Percentiles rank a stretch among this genome's conserved stretches.
Conservation (phyloP, 192 early-diverging fungal species). For the Chytriomyces confervae region DNA sequence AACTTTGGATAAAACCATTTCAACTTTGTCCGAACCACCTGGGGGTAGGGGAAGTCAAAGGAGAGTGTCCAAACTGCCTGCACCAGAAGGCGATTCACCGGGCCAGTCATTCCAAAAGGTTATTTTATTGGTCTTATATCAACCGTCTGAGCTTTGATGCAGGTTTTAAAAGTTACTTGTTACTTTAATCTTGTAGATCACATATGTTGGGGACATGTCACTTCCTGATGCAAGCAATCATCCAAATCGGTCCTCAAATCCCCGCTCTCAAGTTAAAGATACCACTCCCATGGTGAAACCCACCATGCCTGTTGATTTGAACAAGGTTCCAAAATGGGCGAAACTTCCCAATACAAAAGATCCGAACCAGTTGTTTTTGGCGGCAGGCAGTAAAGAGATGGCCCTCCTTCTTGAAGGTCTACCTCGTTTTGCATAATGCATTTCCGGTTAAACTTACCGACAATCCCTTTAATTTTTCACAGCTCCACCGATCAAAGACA, state of each 20-base stretch:
- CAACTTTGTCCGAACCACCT: neutral
- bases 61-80: slow-evolving; percentile 25
- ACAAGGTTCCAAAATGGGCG: slow-evolving; percentile 35
- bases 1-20: slow-evolving; percentile 10
- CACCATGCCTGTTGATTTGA: slow-evolving; percentile 30
- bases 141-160: neutral
- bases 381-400: slow-evolving; percentile 28
- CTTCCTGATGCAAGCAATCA: slow-evolving; percentile 20
- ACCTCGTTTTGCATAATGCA: neutral
- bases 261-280: slow-evolving; percentile 30
- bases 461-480: neutral
- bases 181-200: slow-evolving; percentile 1
- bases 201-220: slow-evolving; percentile 29
- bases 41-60: slow-evolving; percentile 3
- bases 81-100: slow-evolving; percentile 22
- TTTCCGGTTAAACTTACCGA: neutral
- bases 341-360: slow-evolving; percentile 32
- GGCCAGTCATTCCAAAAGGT: slow-evolving; percentile 29
- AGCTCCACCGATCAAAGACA: slow-evolving; percentile 35
- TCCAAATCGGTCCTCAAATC: slow-evolving; percentile 1
- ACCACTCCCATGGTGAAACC: slow-evolving; percentile 33
- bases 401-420: slow-evolving; percentile 26
- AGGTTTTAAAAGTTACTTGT: neutral
- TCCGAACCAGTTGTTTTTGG: slow-evolving; percentile 25
- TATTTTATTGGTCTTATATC: neutral